A percentile compares a stretch with the other conserved stretches of the same genome.
These are phyloP conservation scores for Solanum microdontum DNA, from an alignment of 257 asterid genomes.

Conservation along the genomic window DNA sequence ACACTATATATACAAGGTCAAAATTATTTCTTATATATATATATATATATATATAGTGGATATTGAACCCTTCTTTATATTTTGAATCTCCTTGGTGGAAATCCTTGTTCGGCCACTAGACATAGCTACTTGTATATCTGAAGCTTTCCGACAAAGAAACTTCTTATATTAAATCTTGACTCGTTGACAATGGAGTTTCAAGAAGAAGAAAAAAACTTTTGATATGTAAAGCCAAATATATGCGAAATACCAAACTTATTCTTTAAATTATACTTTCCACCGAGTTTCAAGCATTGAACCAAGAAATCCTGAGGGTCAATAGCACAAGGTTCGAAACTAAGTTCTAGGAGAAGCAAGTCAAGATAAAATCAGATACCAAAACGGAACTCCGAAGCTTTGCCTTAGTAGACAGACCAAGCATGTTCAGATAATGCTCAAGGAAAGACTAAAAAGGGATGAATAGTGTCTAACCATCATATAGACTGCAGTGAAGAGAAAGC, in stretches of 20 bases:
- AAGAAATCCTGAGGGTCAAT: neutral
- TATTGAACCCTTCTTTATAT: neutral
- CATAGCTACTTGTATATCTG: neutral
- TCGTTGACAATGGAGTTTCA: neutral
- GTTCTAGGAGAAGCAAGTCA: neutral
- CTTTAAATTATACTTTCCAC: neutral
- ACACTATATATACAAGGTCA: neutral
- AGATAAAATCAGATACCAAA: neutral
- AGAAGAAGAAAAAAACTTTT: neutral
- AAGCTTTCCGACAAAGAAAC: neutral
- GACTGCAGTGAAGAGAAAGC: constrained; percentile 39
- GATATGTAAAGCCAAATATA: neutral
- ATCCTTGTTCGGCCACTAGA: neutral
- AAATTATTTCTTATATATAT: neutral
- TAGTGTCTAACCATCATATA: constrained; percentile 36
- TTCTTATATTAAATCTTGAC: neutral
- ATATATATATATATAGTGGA: neutral
- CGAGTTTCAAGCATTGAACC: neutral
- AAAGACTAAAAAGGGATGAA: neutral
- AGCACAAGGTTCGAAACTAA: neutral
- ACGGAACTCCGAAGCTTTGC: neutral
- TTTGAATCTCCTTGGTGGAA: neutral
- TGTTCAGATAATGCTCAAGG: neutral
- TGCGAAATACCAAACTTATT: neutral
- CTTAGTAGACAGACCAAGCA: neutral